These are phyloP conservation scores for Protomyces inundatus DNA, from an alignment of 1,139 yeast genomes.

Conservation along the genomic window DNA sequence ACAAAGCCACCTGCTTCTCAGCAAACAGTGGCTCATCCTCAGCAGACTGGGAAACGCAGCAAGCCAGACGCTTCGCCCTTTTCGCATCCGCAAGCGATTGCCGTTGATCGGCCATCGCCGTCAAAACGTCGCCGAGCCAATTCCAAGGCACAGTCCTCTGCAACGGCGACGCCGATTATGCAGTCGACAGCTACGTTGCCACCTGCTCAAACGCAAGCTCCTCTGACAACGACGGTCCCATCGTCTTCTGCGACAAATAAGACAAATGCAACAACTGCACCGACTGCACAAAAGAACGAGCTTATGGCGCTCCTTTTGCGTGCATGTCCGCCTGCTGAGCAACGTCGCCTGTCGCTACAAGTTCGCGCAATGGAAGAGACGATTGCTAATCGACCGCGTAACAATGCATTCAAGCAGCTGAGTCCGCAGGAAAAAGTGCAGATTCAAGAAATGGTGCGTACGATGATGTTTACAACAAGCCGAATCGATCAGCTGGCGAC, in stretches of 20 bases:
- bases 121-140: slow-evolving; percentile 6
- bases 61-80: not conserved
- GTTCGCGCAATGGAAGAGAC: slow-evolving; percentile 16
- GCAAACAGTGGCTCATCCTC: not conserved
- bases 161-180: not conserved
- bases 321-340: slow-evolving; percentile 11
- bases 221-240: not conserved
- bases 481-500: slow-evolving; percentile 19
- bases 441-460: slow-evolving; percentile 3
- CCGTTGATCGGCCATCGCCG: slow-evolving; percentile 1
- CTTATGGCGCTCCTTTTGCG: slow-evolving; percentile 12
- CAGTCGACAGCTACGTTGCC: not conserved
- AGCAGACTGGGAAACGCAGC: not conserved
- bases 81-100: not conserved
- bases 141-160: not conserved
- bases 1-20: not conserved
- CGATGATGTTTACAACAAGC: slow-evolving; percentile 8
- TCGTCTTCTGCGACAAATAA: not conserved
- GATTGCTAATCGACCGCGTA: slow-evolving; percentile 4
- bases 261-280: not conserved
- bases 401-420: slow-evolving; percentile 10
- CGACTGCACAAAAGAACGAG: slow-evolving; percentile 4
- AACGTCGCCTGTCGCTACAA: slow-evolving; percentile 7
- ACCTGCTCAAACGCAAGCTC: not conserved
- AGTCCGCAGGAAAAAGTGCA: slow-evolving; percentile 12